Evolutionary conservation across 2,329 filamentous ascomycete species (phyloP).

Genomic region (Bipolaris zeicola): DNA sequence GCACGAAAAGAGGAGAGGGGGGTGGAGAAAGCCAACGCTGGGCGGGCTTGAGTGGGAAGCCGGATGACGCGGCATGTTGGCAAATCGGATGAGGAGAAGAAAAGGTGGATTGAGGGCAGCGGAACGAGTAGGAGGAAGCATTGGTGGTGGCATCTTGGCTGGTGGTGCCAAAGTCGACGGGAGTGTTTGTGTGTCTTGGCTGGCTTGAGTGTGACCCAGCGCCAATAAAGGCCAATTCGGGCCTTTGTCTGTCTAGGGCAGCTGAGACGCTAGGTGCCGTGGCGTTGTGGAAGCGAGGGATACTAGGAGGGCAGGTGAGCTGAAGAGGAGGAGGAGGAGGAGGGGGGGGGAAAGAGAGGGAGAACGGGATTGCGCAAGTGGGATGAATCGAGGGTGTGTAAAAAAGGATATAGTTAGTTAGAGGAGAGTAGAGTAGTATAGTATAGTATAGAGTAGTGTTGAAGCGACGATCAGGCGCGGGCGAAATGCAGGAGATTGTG

Average conservation of each 20-base stretch:
- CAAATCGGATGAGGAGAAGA: constrained; percentile 27
- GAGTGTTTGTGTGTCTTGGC: constrained; percentile 35
- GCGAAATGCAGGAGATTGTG: too few species aligned
- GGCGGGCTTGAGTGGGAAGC: constrained; percentile 16
- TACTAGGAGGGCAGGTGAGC: neutral
- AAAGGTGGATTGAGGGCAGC: neutral
- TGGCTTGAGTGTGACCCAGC: constrained; percentile 38
- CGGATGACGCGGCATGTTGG: constrained; percentile 42
- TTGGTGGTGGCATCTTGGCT: constrained; percentile 5
- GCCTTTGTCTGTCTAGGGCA: constrained; percentile 40
- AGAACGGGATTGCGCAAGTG: too few species aligned
- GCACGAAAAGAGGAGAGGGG: neutral
- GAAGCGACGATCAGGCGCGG: too few species aligned
- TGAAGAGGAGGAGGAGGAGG: neutral
- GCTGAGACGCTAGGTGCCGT: constrained; percentile 34
- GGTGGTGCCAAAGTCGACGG: constrained; percentile 8
- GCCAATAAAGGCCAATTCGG: constrained; percentile 40
- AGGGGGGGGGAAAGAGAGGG: neutral
- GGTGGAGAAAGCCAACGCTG: constrained; percentile 20
- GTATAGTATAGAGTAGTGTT: too few species aligned
- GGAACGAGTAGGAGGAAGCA: constrained; percentile 7
- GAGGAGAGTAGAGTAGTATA: too few species aligned
- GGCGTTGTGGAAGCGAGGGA: constrained; percentile 18
- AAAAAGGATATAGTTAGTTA: too few species aligned
- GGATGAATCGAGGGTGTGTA: too few species aligned